Evolutionary conservation across 192 early-diverging fungal genomes (phyloP).

Genomic region (Backusella mclennaniae): DNA sequence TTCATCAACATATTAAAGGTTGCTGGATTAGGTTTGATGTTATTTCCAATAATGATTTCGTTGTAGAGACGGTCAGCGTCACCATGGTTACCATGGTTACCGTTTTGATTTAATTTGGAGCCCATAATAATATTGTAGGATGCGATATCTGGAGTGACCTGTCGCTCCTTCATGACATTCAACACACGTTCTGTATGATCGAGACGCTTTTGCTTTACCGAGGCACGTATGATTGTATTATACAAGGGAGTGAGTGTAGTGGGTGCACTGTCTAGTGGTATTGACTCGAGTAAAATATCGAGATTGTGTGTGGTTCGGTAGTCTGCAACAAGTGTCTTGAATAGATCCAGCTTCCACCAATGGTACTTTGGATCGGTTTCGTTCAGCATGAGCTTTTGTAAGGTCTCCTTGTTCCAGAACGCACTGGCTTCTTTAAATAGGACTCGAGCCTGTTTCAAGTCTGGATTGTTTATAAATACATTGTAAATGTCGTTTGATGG

Average conservation of each 20-base stretch:
- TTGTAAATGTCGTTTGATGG: constrained; percentile 5
- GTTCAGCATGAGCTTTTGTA: background rate
- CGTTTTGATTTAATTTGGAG: background rate
- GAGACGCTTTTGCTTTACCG: constrained; percentile 7
- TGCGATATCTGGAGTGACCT: background rate
- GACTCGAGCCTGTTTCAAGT: background rate
- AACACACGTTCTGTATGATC: background rate
- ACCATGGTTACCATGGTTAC: too few species aligned
- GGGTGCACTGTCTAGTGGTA: background rate
- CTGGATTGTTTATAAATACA: background rate
- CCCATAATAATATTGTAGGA: constrained; percentile 23
- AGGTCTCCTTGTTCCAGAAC: background rate
- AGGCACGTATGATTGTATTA: background rate
- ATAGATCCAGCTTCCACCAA: background rate
- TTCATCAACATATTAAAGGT: constrained; percentile 28
- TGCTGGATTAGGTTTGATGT: constrained; percentile 8
- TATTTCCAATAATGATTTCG: background rate
- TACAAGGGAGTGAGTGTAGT: background rate
- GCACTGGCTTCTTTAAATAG: constrained; percentile 3
- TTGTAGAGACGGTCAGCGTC: background rate
- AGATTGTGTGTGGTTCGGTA: background rate
- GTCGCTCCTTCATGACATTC: background rate
- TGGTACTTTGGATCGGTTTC: background rate
- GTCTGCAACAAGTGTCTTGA: background rate
- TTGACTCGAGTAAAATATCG: background rate